phyloP scores from a whole-genome alignment of 1,139 yeast genomes.

The Nakaseomyces bracarensis region DNA sequence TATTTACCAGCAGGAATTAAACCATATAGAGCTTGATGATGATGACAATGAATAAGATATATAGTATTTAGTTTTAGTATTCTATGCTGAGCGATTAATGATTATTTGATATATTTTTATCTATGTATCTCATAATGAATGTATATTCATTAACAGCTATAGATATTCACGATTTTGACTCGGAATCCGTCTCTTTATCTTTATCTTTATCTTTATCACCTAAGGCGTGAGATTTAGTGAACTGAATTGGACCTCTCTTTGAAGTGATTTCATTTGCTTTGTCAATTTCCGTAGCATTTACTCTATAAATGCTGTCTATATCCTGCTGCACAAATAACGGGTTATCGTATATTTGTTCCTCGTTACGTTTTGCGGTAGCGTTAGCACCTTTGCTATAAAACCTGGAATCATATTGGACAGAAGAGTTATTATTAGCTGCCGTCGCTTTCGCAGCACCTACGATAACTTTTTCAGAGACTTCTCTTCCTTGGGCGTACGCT shows the following conservation, averaged over 20 bases:
- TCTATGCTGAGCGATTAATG: no score
- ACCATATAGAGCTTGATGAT: not conserved
- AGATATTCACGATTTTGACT: not conserved
- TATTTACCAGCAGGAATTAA: not conserved
- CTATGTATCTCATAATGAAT: not conserved
- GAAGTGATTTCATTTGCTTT: constrained; percentile 28
- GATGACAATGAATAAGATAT: not conserved
- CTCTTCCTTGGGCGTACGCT: constrained; percentile 42
- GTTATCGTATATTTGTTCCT: constrained; percentile 47
- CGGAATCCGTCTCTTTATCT: constrained; percentile 18
- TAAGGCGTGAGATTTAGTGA: constrained; percentile 37
- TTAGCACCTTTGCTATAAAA: constrained; percentile 41
- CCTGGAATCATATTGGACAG: constrained; percentile 46
- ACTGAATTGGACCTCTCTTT: constrained; percentile 44
- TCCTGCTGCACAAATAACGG: constrained; percentile 50
- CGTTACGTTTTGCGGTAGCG: constrained; percentile 35
- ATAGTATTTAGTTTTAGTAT: not conserved
- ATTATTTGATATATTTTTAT: no score
- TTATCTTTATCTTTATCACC: constrained; percentile 20
- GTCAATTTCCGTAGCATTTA: constrained; percentile 25
- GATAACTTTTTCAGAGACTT: constrained; percentile 47
- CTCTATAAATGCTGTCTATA: constrained; percentile 42
- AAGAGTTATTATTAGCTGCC: constrained; percentile 10
- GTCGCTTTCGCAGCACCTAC: constrained; percentile 43
- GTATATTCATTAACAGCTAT: no score